Percentiles rank a stretch among this genome's conserved stretches.
Evolutionary conservation across 306 rosid species (phyloP).

Genomic region (Gillenia trifoliata): DNA sequence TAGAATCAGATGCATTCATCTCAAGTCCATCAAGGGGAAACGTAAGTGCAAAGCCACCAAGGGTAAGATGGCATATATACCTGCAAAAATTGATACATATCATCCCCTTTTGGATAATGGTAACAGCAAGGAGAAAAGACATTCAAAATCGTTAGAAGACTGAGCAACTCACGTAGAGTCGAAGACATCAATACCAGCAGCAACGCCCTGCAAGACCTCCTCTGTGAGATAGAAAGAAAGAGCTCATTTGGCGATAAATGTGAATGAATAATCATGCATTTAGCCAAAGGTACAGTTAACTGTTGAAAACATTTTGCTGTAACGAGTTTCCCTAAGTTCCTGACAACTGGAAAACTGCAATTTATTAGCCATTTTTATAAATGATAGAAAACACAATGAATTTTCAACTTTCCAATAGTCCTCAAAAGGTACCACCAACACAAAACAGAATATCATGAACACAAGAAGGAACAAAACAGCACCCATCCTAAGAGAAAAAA

Average conservation of each 20-base stretch:
- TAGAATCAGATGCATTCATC: conserved; percentile 27
- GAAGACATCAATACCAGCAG: conserved; percentile 83
- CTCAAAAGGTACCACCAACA: not conserved
- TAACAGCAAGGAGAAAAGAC: not conserved
- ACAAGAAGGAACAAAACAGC: not conserved
- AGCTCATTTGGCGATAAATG: conserved; percentile 12
- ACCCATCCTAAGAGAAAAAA: not conserved
- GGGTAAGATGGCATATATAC: conserved; percentile 65
- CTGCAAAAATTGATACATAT: conserved; percentile 35
- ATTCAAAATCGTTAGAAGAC: conserved; percentile 7
- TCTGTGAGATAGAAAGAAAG: conserved; percentile 49
- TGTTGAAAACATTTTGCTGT: not conserved
- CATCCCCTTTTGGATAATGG: conserved; percentile 11
- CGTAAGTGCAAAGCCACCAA: conserved; percentile 80
- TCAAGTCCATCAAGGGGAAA: conserved; percentile 54
- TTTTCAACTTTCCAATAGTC: not conserved
- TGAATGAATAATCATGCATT: conserved; percentile 15
- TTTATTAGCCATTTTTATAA: not conserved
- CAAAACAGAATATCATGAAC: not conserved
- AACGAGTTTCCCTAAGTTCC: conserved; percentile 1
- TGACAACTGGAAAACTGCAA: not conserved
- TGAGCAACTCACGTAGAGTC: conserved; percentile 67
- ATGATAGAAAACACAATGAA: not conserved
- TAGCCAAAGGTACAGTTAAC: conserved; percentile 12
- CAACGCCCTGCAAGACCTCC: conserved; percentile 92